These are phyloP conservation scores for Cryphonectria naterciae DNA, from an alignment of 2,329 filamentous ascomycete species.

Conservation along the genomic window DNA sequence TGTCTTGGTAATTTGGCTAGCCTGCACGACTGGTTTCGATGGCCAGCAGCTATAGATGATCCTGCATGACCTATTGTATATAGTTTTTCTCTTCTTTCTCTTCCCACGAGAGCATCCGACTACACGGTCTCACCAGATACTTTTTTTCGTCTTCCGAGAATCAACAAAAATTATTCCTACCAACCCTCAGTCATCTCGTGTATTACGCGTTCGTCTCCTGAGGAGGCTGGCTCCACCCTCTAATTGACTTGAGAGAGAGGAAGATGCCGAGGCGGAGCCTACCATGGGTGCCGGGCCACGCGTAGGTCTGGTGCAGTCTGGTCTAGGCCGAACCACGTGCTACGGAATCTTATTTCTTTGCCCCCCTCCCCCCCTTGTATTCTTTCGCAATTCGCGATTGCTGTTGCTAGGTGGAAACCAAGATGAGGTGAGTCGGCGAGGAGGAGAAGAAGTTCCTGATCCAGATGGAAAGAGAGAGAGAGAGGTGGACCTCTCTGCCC, in stretches of 20 bases:
- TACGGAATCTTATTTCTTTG: not conserved
- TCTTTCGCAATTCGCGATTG: too few relatives aligned
- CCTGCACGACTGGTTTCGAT: slow-evolving; percentile 5
- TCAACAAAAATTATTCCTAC: not conserved
- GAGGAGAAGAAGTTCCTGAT: not conserved
- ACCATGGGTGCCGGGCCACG: not conserved
- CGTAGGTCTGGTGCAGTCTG: not conserved
- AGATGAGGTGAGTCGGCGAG: not conserved
- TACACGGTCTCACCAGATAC: not conserved
- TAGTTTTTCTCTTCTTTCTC: not conserved
- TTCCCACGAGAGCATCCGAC: not conserved
- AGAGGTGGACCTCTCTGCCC: too few relatives aligned
- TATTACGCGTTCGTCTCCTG: not conserved
- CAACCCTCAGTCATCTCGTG: not conserved
- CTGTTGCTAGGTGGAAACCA: too few relatives aligned
- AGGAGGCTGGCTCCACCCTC: not conserved
- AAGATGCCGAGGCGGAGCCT: not conserved
- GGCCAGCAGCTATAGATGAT: slow-evolving; percentile 2
- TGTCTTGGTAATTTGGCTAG: slow-evolving; percentile 4
- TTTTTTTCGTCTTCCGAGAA: not conserved
- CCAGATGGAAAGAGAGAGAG: not conserved
- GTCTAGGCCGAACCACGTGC: not conserved
- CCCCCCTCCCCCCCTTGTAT: too few relatives aligned
- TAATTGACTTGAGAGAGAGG: not conserved
- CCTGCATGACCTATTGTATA: slow-evolving; percentile 4